Evolutionary conservation across 768 basidiomycete species (phyloP), one percentile per base, ranked within the genome.

Genomic region (Termitomyces sp.): DNA sequence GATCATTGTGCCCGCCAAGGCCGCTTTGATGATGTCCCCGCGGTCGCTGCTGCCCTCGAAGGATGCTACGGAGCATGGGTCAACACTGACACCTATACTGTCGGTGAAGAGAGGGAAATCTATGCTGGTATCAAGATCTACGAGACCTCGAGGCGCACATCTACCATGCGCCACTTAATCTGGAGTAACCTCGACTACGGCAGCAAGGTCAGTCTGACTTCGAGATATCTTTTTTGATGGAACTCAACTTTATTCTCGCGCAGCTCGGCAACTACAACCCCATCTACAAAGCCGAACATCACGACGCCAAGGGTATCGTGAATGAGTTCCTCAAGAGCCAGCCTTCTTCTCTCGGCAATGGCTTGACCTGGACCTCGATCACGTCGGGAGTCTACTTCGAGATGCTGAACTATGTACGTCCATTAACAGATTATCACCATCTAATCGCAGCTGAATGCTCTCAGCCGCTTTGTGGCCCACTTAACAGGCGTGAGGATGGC

Each of bases 141-240:
- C 59, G 77, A 79, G 57, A 62, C 67, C 9, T 75, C 77, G 3
- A 69, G 73, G 49, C 68, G 71, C 31, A 67, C 60, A 12, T 59
- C 59, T 11, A 59, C 70, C 14, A 62, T 75, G 59, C 63, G 70
- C 23, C 77, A 79, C 60, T 73, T 73, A 45, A 67, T 79, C 23
- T 79, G 71, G 70, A 75, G 75, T 60, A 75, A 68, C 57, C 60
- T 78, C 17, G 75, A 77, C 57, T 78, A 78, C 59, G 66, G 63
- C 5, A 67, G 68, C 63, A 77, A 76, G 71, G 76, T 77, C 31
- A 4, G 27, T 50, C 27, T 19, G 29, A 25, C 4, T 9, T 50
- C 16, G 14, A 21, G 8, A 49, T 25, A 21, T 19, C 12, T 42
- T 37, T 41, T 12, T 2, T 5, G 32, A 5, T 34, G 32, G 35